Base-by-base conservation (phyloP, 192 early-diverging fungal genomes). In the Coemansia sp. region DNA sequence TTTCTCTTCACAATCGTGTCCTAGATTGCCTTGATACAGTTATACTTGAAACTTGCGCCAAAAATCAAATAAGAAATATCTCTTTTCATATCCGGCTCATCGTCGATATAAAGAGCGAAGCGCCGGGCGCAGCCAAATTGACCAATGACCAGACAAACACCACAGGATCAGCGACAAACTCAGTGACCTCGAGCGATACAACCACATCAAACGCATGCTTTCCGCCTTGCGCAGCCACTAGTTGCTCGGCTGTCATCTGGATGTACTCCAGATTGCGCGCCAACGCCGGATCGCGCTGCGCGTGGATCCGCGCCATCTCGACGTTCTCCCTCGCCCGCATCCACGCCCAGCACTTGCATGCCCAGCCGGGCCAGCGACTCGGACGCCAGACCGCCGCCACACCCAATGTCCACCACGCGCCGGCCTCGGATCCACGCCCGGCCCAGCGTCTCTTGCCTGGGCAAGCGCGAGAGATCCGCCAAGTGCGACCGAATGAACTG, bases 81-180 rank as follows among this genome's bases (percentile, higher is more conserved):
- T n/a, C n/a, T n/a, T n/a, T n/a, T n/a, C n/a, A n/a, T n/a, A n/a
- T 96, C 5, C 94, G 91, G 60, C 93, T 93, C 72, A 99, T 99
- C 58, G 95, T 99, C 2, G 94, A 96, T 37, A 97, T 64, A 25
- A 99, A 88, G 20, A 96, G 39, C 12, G 86, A 54, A 1, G 87
- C 94, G 2, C 84, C 88, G 0, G 92, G 90, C 20, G 87, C 88
- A 24, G 89, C 68, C 32, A 97, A 78, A 39, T 86, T 60, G 27
- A 84, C 68, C 43, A 92, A 89, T 1, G 87, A 79, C n/a, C 72
- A 64, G 7, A 96, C 81, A 73, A 98, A 97, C 20, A 70, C 70
- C 5, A 70, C 58, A 0, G 93, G 90, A 64, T 94, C 83, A 14
- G 75, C 81, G 6, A 98, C 97, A 70, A 97, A 95, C 79, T 98